Percentiles rank a stretch among this genome's conserved stretches.
These are phyloP conservation scores for Alternaria sp. DNA, from an alignment of 2,329 filamentous ascomycete species.

Conservation along the genomic window DNA sequence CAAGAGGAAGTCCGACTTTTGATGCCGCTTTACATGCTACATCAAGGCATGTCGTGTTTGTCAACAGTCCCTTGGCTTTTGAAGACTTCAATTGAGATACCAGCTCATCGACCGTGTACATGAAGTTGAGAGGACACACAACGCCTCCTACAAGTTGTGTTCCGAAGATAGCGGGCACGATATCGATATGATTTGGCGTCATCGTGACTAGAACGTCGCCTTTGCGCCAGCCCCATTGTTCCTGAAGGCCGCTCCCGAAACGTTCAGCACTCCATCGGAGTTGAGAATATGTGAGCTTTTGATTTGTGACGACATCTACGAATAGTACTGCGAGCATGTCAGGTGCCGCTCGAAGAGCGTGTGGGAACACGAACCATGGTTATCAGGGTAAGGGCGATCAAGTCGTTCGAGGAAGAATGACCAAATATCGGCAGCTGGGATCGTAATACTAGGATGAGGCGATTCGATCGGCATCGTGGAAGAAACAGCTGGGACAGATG, in stretches of 20 bases:
- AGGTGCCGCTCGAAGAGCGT: neutral
- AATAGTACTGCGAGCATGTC: neutral
- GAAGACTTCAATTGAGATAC: conserved; percentile 15
- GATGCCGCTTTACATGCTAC: neutral
- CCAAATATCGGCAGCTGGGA: neutral
- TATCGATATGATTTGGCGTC: neutral
- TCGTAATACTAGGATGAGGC: neutral
- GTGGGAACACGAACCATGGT: neutral
- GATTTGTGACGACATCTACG: neutral
- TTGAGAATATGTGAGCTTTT: neutral
- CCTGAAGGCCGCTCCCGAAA: neutral
- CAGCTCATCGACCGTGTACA: conserved; percentile 28
- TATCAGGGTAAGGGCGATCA: neutral
- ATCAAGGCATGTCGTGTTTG: conserved; percentile 5
- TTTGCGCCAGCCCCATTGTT: neutral
- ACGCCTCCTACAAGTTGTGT: conserved; percentile 29
- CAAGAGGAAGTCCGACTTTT: neutral
- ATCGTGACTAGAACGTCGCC: neutral
- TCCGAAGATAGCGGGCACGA: conserved; percentile 19
- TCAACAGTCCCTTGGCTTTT: conserved; percentile 18
- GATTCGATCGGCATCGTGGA: neutral
- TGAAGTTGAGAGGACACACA: conserved; percentile 28
- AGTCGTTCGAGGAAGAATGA: neutral
- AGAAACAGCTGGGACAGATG: too few species aligned
- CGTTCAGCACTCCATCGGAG: neutral